phyloP scores from a whole-genome alignment of 2,329 filamentous ascomycete species.

The Penicillium rolfsii region DNA sequence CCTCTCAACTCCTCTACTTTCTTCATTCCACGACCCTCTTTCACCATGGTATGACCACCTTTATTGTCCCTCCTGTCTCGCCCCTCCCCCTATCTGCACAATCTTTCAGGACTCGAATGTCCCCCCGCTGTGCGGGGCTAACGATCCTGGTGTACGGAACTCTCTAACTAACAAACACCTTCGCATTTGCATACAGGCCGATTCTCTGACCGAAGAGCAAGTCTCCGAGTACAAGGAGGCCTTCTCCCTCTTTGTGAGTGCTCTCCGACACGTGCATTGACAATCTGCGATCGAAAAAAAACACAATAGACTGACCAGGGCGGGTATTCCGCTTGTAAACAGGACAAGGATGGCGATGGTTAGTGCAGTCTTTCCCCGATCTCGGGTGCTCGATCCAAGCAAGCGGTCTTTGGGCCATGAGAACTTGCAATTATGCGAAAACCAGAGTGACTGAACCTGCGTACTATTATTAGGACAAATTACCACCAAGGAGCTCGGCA shows the following conservation, averaged over 20 bases:
- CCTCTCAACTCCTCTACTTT: conserved; percentile 8
- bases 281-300: conserved; percentile 1
- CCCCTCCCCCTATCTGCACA: conserved; percentile 17
- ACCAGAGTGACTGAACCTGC: conserved; percentile 16
- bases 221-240: conserved; percentile 99
- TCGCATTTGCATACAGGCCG: conserved; percentile 65
- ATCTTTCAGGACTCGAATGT: conserved; percentile 8
- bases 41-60: conserved; percentile 38
- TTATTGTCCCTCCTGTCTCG: not conserved
- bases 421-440: not conserved
- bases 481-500: conserved; percentile 87
- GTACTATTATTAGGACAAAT: conserved; percentile 69
- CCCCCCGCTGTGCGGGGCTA: conserved; percentile 45
- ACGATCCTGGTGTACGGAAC: conserved; percentile 24
- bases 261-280: conserved; percentile 5
- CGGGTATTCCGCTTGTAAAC: conserved; percentile 23
- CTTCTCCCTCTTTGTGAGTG: conserved; percentile 98
- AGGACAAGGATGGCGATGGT: conserved; percentile 94
- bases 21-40: conserved; percentile 14
- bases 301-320: conserved; percentile 24
- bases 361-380: conserved; percentile 50
- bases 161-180: conserved; percentile 32
- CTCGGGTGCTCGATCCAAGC: not conserved
- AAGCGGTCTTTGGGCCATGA: not conserved
- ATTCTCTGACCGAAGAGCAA: conserved; percentile 99